These are phyloP conservation scores for Enterospora canceri DNA, from an alignment of 371 early-diverging fungal genomes.

Conservation along the genomic window DNA sequence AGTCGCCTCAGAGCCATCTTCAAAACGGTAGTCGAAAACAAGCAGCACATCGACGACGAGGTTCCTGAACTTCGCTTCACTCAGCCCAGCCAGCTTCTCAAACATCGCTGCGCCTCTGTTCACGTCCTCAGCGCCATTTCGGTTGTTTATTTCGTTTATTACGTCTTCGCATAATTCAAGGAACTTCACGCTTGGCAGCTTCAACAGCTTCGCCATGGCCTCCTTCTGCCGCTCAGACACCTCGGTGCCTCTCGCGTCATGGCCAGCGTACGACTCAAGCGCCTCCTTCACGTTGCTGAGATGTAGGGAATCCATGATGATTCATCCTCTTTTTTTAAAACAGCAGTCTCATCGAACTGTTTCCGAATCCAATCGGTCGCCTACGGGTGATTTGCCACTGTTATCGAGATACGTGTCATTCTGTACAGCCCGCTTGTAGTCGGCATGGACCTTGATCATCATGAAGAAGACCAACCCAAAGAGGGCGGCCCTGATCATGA, in stretches of 20 bases:
- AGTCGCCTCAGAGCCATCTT: neutral
- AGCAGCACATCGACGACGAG: constrained; percentile 49
- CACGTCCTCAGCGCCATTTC: constrained; percentile 18
- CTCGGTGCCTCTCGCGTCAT: neutral
- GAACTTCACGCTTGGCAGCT: constrained; percentile 45
- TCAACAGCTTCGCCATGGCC: constrained; percentile 47
- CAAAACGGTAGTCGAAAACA: constrained; percentile 43
- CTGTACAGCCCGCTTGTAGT: neutral
- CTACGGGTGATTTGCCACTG: too few species aligned
- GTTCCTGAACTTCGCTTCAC: constrained; percentile 47
- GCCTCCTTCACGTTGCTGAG: neutral
- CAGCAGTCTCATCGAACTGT: neutral
- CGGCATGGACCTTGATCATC: neutral
- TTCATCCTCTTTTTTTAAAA: neutral
- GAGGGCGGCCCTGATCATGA: neutral
- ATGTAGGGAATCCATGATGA: neutral
- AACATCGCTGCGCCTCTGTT: constrained; percentile 28
- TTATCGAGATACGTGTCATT: too few species aligned
- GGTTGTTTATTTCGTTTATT: constrained; percentile 49
- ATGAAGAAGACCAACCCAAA: neutral
- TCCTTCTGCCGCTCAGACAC: constrained; percentile 31
- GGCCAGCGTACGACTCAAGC: constrained; percentile 20
- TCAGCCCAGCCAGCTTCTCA: constrained; percentile 39
- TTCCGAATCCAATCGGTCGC: too few species aligned
- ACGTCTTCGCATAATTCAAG: constrained; percentile 52